Conservation (phyloP, 768 basidiomycete genomes). For the Cubamyces sp. region DNA sequence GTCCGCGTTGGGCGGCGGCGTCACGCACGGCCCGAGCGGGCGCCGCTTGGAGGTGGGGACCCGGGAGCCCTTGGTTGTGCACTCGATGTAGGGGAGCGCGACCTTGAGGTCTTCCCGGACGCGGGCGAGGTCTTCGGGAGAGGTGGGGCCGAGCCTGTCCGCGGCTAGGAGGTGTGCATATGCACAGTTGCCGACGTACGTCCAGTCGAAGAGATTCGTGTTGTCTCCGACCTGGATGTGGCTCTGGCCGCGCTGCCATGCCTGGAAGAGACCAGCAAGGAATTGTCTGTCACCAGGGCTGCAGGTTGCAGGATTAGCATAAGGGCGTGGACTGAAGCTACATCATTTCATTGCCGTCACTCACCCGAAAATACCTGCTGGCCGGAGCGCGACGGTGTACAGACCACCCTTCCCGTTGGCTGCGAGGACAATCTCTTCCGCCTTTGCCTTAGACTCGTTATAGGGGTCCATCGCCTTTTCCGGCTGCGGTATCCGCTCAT, state of each 20-base stretch:
- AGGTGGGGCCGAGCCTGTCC: slow-evolving; percentile 72
- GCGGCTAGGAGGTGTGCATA: slow-evolving; percentile 93
- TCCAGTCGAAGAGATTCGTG: slow-evolving; percentile 93
- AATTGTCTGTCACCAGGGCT: slow-evolving; percentile 93
- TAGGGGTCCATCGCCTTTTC: slow-evolving; percentile 84
- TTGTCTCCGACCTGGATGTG: slow-evolving; percentile 95
- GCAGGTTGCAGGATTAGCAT: too few species aligned
- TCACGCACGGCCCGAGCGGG: slow-evolving; percentile 81
- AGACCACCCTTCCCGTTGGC: slow-evolving; percentile 88
- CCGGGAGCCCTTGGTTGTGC: slow-evolving; percentile 65
- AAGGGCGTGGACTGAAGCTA: too few species aligned
- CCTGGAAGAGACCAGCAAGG: slow-evolving; percentile 78
- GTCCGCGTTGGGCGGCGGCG: slow-evolving; percentile 59
- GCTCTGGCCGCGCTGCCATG: slow-evolving; percentile 80
- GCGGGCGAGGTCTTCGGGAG: slow-evolving; percentile 43
- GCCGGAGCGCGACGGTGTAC: slow-evolving; percentile 86
- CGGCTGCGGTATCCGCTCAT: slow-evolving; percentile 83
- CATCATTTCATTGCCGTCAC: slow-evolving; percentile 35
- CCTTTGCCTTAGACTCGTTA: slow-evolving; percentile 91
- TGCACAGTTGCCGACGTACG: slow-evolving; percentile 95
- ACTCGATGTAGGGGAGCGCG: slow-evolving; percentile 62
- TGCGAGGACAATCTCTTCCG: slow-evolving; percentile 78
- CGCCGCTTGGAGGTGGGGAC: slow-evolving; percentile 81
- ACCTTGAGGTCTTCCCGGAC: slow-evolving; percentile 45
- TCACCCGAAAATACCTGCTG: slow-evolving; percentile 95